Conservation (phyloP, 78 protist species). For the Dictyostelium firmibasis region DNA sequence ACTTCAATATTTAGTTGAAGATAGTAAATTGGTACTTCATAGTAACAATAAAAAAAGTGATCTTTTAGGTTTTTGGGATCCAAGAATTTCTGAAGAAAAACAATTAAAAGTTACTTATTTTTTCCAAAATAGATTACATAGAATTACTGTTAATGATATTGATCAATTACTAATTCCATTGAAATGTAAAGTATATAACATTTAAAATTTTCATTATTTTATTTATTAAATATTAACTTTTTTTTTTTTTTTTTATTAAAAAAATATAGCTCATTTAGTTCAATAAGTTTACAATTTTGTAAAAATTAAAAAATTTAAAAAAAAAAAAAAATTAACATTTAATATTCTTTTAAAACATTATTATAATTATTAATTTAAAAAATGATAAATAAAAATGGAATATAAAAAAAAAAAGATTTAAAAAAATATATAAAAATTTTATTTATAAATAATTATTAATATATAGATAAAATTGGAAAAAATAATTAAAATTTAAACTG, state of each 20-base stretch:
- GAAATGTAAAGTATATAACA: slow-evolving; percentile 64
- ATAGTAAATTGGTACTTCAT: slow-evolving; percentile 53
- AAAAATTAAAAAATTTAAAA: background rate
- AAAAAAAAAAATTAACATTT: background rate
- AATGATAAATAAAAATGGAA: background rate
- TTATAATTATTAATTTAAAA: background rate
- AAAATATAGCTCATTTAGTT: background rate
- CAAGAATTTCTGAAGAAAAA: slow-evolving; percentile 60
- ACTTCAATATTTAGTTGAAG: slow-evolving; percentile 66
- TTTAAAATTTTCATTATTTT: background rate
- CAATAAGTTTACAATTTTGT: background rate
- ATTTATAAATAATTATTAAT: no score
- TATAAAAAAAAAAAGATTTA: background rate
- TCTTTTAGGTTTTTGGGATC: slow-evolving; percentile 77
- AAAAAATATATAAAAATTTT: background rate
- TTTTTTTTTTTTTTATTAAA: background rate
- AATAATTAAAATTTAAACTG: background rate
- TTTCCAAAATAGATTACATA: slow-evolving; percentile 58
- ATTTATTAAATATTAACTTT: background rate
- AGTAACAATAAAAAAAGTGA: slow-evolving; percentile 46
- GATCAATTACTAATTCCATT: slow-evolving; percentile 58
- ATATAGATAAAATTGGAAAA: background rate
- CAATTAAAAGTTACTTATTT: slow-evolving; percentile 55
- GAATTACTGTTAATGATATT: slow-evolving; percentile 16
- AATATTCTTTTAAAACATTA: background rate